Evolutionary conservation across 148 eudicot genomes (phyloP), one percentile per base, ranked within the genome.

Genomic region (Gaultheria prostrata): DNA sequence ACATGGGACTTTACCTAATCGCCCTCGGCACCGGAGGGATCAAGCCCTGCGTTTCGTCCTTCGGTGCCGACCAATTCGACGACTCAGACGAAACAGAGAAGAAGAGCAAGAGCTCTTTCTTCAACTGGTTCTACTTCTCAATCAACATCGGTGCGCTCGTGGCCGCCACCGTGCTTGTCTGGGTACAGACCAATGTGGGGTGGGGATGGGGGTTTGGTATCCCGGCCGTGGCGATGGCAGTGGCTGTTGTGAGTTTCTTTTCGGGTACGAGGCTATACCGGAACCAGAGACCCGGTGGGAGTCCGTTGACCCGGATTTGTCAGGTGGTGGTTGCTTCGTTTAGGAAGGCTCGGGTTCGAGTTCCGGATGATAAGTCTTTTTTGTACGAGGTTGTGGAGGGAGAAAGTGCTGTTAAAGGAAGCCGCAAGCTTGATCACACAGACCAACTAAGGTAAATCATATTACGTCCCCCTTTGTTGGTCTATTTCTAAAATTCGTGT

Each of bases 161-260:
- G 14, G 83, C 86, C n/a, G 56, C 86, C 0, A 70, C 83, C 2
- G 86, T 84, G 65, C 79, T 84, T 10, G 86, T 84, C 45, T 84
- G 83, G 83, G 46, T 84, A 56, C 86, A 84, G 65, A 84, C 77
- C 24, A 79, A 84, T 57, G 86, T 84, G 30, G 86, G 86, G 8
- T 80, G 86, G 86, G 86, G 61, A 18, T 84, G 83, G 86, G 86
- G 86, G 5, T 79, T 84, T 3, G 83, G 86, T 2, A 72, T 84
- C 45, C 86, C 86, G 5, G 80, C 86, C 3, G 86, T 73, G 20
- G 83, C 86, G 1, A 84, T 84, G 86, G 86, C 69, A 4, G 28
- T 80, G 2, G 86, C 86, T 0, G 74, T 84, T 21, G 83, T 84
- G 48, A 39, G 50, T 18, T 84, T 84, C 82, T 79, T 84, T 57